These are phyloP conservation scores for Bullera alba DNA, from an alignment of 768 basidiomycete species.

Conservation along the genomic window DNA sequence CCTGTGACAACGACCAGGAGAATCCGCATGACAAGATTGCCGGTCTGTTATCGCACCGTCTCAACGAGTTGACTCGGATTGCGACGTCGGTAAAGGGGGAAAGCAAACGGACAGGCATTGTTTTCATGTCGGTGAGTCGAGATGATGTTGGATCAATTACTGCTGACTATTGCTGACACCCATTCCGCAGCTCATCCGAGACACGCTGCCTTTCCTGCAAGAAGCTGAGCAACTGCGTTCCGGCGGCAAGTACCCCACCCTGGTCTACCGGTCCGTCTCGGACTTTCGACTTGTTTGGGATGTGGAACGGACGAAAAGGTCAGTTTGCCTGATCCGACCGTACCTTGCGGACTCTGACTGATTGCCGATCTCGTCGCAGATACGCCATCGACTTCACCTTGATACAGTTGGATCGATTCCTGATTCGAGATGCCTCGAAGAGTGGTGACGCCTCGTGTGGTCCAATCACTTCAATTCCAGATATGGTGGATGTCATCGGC, in stretches of 20 bases:
- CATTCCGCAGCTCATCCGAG: conserved; percentile 56
- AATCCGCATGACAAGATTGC: conserved; percentile 71
- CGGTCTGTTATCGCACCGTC: conserved; percentile 62
- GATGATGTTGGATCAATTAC: not conserved
- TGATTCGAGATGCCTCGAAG: conserved; percentile 6
- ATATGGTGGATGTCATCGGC: not conserved
- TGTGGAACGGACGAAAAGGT: conserved; percentile 6
- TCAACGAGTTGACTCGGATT: conserved; percentile 55
- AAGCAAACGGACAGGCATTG: not conserved
- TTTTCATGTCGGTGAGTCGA: conserved; percentile 22
- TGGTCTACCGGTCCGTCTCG: conserved; percentile 16
- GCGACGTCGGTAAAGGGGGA: conserved; percentile 16
- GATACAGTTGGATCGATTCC: conserved; percentile 9
- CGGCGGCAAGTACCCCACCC: not conserved
- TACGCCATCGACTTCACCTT: conserved; percentile 23
- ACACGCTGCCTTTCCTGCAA: conserved; percentile 69
- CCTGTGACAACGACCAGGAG: not conserved
- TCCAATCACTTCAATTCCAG: conserved; percentile 2
- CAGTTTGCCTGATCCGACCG: not conserved
- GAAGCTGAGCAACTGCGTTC: conserved; percentile 53
- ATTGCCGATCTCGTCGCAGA: conserved; percentile 7
- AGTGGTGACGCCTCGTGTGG: conserved; percentile 10
- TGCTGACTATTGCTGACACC: not conserved
- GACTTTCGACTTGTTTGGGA: conserved; percentile 29
- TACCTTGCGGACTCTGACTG: not conserved